These are phyloP conservation scores for Ceratobasidium sp. DNA, from an alignment of 1,284 basidiomycete genomes.

Conservation along the genomic window DNA sequence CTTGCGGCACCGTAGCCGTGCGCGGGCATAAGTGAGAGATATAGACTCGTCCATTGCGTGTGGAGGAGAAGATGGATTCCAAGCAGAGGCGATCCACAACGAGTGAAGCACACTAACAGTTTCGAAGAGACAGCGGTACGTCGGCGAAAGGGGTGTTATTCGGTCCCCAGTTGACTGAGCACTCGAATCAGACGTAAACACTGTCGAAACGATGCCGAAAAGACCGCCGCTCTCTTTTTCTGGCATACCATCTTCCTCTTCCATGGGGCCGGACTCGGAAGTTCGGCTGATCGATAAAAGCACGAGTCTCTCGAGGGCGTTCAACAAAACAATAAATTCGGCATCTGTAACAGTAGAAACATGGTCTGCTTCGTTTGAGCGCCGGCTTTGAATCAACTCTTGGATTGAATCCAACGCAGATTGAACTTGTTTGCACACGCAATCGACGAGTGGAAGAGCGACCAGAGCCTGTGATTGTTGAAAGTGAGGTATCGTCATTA, in stretches of 20 bases:
- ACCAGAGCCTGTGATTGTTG: slow-evolving; percentile 71
- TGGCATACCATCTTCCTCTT: slow-evolving; percentile 58
- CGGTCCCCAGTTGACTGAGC: background rate
- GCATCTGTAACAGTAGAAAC: slow-evolving; percentile 71
- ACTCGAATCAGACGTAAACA: slow-evolving; percentile 72
- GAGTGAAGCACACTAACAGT: slow-evolving; percentile 72
- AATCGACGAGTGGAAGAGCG: slow-evolving; percentile 81
- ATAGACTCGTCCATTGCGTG: slow-evolving; percentile 71
- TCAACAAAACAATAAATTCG: slow-evolving; percentile 83
- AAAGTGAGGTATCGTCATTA: slow-evolving; percentile 88
- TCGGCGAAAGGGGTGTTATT: slow-evolving; percentile 64
- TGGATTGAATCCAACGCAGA: slow-evolving; percentile 64
- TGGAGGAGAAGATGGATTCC: slow-evolving; percentile 57
- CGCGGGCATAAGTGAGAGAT: slow-evolving; percentile 67
- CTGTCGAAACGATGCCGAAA: slow-evolving; percentile 81
- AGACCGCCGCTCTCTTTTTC: slow-evolving; percentile 76
- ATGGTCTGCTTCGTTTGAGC: slow-evolving; percentile 52
- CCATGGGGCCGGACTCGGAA: slow-evolving; percentile 54
- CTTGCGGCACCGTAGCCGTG: slow-evolving; percentile 71
- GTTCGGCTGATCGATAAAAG: slow-evolving; percentile 62
- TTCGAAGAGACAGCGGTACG: slow-evolving; percentile 74
- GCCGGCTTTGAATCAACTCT: slow-evolving; percentile 51
- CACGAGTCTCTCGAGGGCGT: slow-evolving; percentile 81
- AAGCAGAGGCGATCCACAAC: slow-evolving; percentile 64
- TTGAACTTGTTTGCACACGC: slow-evolving; percentile 78